Conservation (phyloP, 768 basidiomycete genomes). For the Collybia mongolica region DNA sequence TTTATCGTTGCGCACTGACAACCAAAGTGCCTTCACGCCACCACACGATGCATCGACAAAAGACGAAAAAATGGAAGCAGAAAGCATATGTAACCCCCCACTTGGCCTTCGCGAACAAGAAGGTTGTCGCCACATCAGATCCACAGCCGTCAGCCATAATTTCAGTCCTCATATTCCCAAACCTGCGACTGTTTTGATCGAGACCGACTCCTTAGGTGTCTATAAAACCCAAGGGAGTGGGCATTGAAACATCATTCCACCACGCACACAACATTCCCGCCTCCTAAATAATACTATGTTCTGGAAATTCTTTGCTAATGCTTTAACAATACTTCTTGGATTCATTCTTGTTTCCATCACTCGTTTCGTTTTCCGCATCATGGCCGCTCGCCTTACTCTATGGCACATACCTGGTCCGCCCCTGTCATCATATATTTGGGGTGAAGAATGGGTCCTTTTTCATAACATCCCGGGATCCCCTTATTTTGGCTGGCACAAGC, state of each 20-base stretch:
- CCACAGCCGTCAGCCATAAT: not conserved
- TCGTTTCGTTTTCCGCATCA: constrained; percentile 31
- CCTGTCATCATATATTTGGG: constrained; percentile 53
- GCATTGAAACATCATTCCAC: not conserved
- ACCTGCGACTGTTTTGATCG: constrained; percentile 12
- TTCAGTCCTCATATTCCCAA: not conserved
- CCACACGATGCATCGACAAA: too few species aligned
- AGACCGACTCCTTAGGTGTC: constrained; percentile 8
- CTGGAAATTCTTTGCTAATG: constrained; percentile 21
- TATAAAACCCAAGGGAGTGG: constrained; percentile 9
- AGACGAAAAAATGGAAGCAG: too few species aligned
- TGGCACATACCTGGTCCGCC: constrained; percentile 52
- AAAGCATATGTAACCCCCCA: not conserved
- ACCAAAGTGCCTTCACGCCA: too few species aligned
- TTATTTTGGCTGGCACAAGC: constrained; percentile 51
- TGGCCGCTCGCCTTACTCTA: constrained; percentile 32
- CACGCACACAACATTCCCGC: not conserved
- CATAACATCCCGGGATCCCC: constrained; percentile 48
- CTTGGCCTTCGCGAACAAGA: constrained; percentile 3
- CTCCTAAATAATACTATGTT: constrained; percentile 17
- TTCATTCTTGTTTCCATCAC: constrained; percentile 27
- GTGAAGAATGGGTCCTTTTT: constrained; percentile 59
- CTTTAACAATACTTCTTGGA: constrained; percentile 22
- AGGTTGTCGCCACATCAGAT: constrained; percentile 2
- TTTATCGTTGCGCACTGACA: too few species aligned